phyloP scores from a whole-genome alignment of 805 yeast species.

The Peterozyma xylosa region DNA sequence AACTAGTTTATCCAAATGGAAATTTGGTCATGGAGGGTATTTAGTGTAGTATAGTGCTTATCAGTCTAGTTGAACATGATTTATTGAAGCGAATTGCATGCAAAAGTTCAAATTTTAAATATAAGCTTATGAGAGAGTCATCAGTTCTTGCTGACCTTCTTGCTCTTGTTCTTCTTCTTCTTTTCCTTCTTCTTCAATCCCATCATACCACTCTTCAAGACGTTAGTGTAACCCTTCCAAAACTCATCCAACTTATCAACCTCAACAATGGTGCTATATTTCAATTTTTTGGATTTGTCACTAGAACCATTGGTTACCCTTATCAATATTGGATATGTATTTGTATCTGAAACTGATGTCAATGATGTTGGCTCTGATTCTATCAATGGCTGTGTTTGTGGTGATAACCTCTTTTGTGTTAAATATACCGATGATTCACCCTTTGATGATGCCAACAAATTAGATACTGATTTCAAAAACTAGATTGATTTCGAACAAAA shows the following conservation, averaged over 20 bases:
- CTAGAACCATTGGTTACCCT: slow-evolving; percentile 34
- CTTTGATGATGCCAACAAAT: slow-evolving; percentile 1
- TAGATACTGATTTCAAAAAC: slow-evolving; percentile 4
- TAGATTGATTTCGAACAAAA: background rate
- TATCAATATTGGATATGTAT: slow-evolving; percentile 6
- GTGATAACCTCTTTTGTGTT: slow-evolving; percentile 47
- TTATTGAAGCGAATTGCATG: background rate
- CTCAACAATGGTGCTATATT: slow-evolving; percentile 67
- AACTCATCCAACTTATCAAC: slow-evolving; percentile 55
- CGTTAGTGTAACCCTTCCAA: slow-evolving; percentile 69
- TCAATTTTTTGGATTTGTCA: slow-evolving; percentile 43
- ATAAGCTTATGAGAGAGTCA: too few species aligned
- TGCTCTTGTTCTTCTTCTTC: slow-evolving; percentile 56
- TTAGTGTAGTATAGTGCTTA: too few species aligned
- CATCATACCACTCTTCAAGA: slow-evolving; percentile 60
- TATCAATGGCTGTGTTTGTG: slow-evolving; percentile 13
- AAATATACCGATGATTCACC: slow-evolving; percentile 44
- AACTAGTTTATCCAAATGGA: slow-evolving; percentile 40
- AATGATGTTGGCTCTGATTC: slow-evolving; percentile 1
- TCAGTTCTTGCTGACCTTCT: slow-evolving; percentile 11
- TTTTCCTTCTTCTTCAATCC: slow-evolving; percentile 82
- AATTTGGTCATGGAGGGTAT: slow-evolving; percentile 7
- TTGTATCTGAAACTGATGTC: background rate
- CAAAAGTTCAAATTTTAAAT: background rate
- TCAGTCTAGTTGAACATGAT: background rate